phyloP scores from a whole-genome alignment of 352 stramenopile genomes.

The Pythium biforme region DNA sequence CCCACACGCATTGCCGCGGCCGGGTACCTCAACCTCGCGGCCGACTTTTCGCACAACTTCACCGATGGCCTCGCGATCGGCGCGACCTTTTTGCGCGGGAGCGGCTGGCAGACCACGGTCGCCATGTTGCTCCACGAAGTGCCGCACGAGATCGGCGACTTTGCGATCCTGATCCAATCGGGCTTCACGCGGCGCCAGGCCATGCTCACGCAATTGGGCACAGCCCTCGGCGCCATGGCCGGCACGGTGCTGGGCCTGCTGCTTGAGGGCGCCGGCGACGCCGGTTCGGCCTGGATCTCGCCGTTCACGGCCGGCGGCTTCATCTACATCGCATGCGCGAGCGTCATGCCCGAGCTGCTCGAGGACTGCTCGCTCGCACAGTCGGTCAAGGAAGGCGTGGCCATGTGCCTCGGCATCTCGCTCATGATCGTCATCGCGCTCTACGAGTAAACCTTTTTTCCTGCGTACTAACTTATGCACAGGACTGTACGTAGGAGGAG shows the following conservation, averaged over 20 bases:
- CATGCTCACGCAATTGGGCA: slow-evolving; percentile 90
- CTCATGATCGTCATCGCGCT: slow-evolving; percentile 82
- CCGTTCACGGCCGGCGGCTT: slow-evolving; percentile 89
- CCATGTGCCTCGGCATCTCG: slow-evolving; percentile 67
- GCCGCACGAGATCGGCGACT: slow-evolving; percentile 92
- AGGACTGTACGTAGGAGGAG: no score
- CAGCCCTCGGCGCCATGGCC: slow-evolving; percentile 89
- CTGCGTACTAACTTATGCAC: no score
- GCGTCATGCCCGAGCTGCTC: slow-evolving; percentile 90
- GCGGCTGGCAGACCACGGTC: slow-evolving; percentile 80
- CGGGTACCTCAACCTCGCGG: slow-evolving; percentile 89
- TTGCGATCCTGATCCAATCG: slow-evolving; percentile 89
- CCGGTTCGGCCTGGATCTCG: slow-evolving; percentile 77
- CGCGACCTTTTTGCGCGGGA: slow-evolving; percentile 82
- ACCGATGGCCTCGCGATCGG: slow-evolving; percentile 93
- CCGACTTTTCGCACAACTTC: slow-evolving; percentile 93
- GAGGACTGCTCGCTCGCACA: slow-evolving; percentile 77
- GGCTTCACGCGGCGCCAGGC: slow-evolving; percentile 88
- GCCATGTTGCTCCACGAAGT: slow-evolving; percentile 91
- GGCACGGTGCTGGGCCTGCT: slow-evolving; percentile 85
- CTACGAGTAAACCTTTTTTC: slow-evolving; percentile 69
- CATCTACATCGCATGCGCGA: slow-evolving; percentile 91
- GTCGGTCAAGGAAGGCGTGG: slow-evolving; percentile 63
- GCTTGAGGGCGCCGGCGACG: slow-evolving; percentile 66
- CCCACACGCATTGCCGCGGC: slow-evolving; percentile 37